Conservation (phyloP, 305 asterid species). For the Solanum chacoense region DNA sequence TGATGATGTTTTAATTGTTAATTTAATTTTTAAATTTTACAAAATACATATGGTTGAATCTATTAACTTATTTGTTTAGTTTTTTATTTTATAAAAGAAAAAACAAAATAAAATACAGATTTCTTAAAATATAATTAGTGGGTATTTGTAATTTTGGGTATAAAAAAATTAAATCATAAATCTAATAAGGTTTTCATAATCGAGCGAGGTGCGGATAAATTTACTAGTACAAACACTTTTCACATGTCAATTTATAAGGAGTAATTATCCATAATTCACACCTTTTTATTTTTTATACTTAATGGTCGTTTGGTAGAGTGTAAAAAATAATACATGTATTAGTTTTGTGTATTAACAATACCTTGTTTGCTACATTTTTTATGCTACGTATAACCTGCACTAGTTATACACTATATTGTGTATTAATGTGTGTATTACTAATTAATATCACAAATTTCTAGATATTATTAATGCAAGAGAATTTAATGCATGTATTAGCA, state of each 20-base stretch:
- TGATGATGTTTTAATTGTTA: no score
- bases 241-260: neutral
- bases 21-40: no score
- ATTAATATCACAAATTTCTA: no score
- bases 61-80: no score
- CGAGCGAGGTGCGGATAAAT: neutral
- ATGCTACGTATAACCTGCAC: neutral
- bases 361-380: neutral
- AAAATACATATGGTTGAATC: no score
- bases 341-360: neutral
- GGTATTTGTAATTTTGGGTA: neutral
- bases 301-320: neutral
- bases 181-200: neutral
- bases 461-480: neutral
- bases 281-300: no score
- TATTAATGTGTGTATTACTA: no score
- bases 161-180: no score
- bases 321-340: neutral
- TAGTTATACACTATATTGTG: no score
- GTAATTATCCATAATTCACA: neutral
- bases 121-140: neutral
- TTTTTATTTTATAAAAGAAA: no score
- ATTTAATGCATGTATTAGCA: no score
- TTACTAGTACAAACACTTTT: neutral
- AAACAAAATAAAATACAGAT: no score